Evolutionary conservation across 768 basidiomycete genomes (phyloP).

Genomic region (Harrya chromipes): DNA sequence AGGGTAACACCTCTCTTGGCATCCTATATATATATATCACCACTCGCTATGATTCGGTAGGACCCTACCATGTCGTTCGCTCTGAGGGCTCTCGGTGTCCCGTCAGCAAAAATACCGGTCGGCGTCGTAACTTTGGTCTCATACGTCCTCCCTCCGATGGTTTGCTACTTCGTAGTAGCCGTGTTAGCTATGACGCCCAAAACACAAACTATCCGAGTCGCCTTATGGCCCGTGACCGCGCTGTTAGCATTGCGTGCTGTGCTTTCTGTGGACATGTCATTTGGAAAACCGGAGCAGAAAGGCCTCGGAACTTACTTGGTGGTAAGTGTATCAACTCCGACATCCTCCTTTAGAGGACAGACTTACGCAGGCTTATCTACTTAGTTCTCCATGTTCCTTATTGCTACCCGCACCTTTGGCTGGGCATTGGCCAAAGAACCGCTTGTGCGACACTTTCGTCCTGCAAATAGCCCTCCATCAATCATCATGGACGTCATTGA

Average conservation of each 20-base stretch:
- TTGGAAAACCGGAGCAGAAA: background rate
- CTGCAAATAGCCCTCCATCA: background rate
- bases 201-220: conserved; percentile 43
- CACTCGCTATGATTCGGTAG: too few relatives aligned
- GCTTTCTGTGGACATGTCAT: conserved; percentile 11
- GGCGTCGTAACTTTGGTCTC: conserved; percentile 32
- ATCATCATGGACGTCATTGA: conserved; percentile 43
- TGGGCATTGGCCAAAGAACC: conserved; percentile 16
- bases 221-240: conserved; percentile 45
- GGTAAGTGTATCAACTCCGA: conserved; percentile 3
- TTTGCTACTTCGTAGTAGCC: conserved; percentile 47
- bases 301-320: conserved; percentile 8
- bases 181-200: conserved; percentile 46
- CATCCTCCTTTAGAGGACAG: background rate
- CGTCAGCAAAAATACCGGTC: conserved; percentile 23
- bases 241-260: conserved; percentile 42
- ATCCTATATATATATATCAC: too few relatives aligned
- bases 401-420: conserved; percentile 14
- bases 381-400: conserved; percentile 14
- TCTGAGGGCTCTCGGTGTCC: conserved; percentile 3
- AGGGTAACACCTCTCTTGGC: too few relatives aligned
- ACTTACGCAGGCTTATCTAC: background rate
- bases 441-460: conserved; percentile 11
- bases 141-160: conserved; percentile 40
- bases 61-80: background rate